Conservation (phyloP, 768 basidiomycete species). For the Lentinula guzmanii region DNA sequence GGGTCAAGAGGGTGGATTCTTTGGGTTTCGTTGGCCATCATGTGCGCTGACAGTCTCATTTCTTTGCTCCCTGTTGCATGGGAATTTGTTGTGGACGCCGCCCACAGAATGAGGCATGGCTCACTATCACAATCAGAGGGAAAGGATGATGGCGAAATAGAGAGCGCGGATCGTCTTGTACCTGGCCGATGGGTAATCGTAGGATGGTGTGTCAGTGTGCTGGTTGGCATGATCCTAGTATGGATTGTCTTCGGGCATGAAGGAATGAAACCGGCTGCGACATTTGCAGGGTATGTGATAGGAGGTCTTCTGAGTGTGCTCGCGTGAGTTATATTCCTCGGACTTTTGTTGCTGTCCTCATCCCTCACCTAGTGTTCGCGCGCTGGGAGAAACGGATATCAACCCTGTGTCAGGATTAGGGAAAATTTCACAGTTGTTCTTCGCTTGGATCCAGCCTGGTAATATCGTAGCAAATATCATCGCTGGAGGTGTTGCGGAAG, state of each 20-base stretch:
- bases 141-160: slow-evolving; percentile 57
- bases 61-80: slow-evolving; percentile 73
- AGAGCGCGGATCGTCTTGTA: slow-evolving; percentile 76
- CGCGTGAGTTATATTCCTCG: slow-evolving; percentile 48
- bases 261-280: slow-evolving; percentile 95
- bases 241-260: slow-evolving; percentile 88
- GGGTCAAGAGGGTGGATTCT: slow-evolving; percentile 96
- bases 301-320: slow-evolving; percentile 84
- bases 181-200: slow-evolving; percentile 70
- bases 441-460: slow-evolving; percentile 90
- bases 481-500: slow-evolving; percentile 94
- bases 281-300: slow-evolving; percentile 73
- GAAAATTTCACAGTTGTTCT: slow-evolving; percentile 91
- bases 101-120: slow-evolving; percentile 21
- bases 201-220: slow-evolving; percentile 59
- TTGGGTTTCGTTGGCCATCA: slow-evolving; percentile 94
- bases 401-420: slow-evolving; percentile 91
- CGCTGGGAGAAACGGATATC: slow-evolving; percentile 92
- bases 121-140: slow-evolving; percentile 10
- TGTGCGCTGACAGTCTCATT: slow-evolving; percentile 89
- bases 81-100: slow-evolving; percentile 39
- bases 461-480: slow-evolving; percentile 98
- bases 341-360: slow-evolving; percentile 4
- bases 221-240: slow-evolving; percentile 71
- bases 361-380: slow-evolving; percentile 61